A percentile compares a stretch with the other conserved stretches of the same genome.
These are phyloP conservation scores for Oryza australiensis DNA, from an alignment of 176 grass and related monocot genomes.

Conservation along the genomic window DNA sequence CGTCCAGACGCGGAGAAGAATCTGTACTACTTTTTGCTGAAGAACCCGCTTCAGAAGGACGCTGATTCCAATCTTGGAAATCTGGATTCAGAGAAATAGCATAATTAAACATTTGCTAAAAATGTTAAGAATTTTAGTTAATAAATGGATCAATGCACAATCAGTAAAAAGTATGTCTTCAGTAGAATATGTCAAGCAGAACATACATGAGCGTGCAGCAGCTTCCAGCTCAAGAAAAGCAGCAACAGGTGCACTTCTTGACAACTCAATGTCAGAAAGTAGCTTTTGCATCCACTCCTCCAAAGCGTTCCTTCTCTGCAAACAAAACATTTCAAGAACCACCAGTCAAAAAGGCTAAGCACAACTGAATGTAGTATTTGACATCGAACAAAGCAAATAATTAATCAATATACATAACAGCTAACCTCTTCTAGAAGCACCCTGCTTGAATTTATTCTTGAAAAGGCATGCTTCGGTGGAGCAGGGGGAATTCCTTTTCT, in stretches of 20 bases:
- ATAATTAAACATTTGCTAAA: conserved; percentile 24
- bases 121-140: not conserved
- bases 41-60: conserved; percentile 55
- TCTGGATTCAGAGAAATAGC: conserved; percentile 52
- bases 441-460: conserved; percentile 91
- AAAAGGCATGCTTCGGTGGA: conserved; percentile 87
- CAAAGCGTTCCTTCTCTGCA: conserved; percentile 87
- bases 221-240: conserved; percentile 94
- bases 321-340: conserved; percentile 27
- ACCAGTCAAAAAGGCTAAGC: conserved; percentile 21
- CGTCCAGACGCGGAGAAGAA: conserved; percentile 35
- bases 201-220: conserved; percentile 86
- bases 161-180: not conserved
- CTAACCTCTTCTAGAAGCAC: conserved; percentile 94
- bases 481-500: conserved; percentile 66
- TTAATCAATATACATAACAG: conserved; percentile 12
- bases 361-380: conserved; percentile 15
- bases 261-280: conserved; percentile 94
- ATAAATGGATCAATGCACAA: conserved; percentile 17
- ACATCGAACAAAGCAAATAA: not conserved
- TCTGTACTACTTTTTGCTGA: conserved; percentile 40
- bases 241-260: conserved; percentile 93
- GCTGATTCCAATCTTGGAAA: conserved; percentile 69
- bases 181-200: conserved; percentile 13
- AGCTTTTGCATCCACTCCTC: conserved; percentile 96